Evolutionary conservation across 2,329 filamentous ascomycete genomes (phyloP), one percentile per base, ranked within the genome.

Genomic region (Furcasterigmium sp.): DNA sequence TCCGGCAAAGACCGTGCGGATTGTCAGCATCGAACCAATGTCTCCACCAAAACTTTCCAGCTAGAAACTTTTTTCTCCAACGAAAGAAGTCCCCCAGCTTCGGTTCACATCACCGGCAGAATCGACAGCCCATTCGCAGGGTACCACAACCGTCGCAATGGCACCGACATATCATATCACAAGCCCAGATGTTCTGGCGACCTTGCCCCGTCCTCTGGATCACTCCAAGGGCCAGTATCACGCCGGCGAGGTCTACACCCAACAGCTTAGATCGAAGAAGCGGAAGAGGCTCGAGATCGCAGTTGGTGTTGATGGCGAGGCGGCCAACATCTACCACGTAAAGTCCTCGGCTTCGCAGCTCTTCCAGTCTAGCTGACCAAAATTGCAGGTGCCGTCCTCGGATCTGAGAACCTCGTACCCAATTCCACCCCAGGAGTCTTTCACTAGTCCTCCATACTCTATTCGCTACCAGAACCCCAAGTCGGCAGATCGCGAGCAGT

Each of bases 341-440:
- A 53, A 76, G 40, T 41, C 20, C 44, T 50, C 41, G 47, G 36
- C 23, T 26, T 26, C 23, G 11, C 11, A 11, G 23, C 37, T 7
- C 28, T 2, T n/a, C 6, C 26, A 35, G 9, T 37, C 19, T 19
- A 13, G 41, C 51, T 60, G 46, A 60, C 42, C 9, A 9, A 8
- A n/a, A 13, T 5, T 7, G 11, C 49, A 85, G 81, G 69, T 84
- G 37, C 71, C 79, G 4, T 75, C 78, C 4, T 76, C 80, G 6
- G 71, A 76, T 47, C 65, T 84, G 48, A 72, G 84, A 53, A 84
- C 80, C 7, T 84, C 81, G 2, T 84, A 84, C 57, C 80, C 81
- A 18, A 75, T 85, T 47, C 77, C 81, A 20, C 82, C 81, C 2
- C 78, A 83, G 58, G 75, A 81, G 42, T 72, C 70, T 41, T 82